A percentile compares a stretch with the other conserved stretches of the same genome.
These are phyloP conservation scores for Capsicum pubescens DNA, from an alignment of 257 asterid genomes.

Conservation along the genomic window DNA sequence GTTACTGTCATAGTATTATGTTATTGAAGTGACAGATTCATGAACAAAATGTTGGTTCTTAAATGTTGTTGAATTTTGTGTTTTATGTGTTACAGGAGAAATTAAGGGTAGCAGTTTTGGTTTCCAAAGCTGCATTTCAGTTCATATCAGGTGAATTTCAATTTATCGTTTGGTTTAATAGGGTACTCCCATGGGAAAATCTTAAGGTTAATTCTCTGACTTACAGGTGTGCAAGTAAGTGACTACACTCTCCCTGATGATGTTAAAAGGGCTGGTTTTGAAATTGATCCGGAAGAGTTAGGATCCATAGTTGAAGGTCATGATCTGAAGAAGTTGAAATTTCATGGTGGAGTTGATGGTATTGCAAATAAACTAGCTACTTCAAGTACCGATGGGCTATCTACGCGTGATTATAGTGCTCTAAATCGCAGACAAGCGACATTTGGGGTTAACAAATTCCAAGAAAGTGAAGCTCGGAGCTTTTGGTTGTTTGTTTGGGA, in stretches of 20 bases:
- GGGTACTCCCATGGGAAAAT: not conserved
- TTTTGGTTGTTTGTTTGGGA: slow-evolving; percentile 84
- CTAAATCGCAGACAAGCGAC: slow-evolving; percentile 56
- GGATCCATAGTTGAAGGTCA: slow-evolving; percentile 79
- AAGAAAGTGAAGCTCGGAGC: slow-evolving; percentile 56
- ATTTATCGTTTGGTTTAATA: not conserved
- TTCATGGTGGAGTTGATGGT: slow-evolving; percentile 76
- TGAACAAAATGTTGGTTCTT: not conserved
- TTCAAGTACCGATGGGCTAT: slow-evolving; percentile 56
- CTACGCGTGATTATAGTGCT: slow-evolving; percentile 45
- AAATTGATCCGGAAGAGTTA: slow-evolving; percentile 76
- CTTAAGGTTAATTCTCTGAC: slow-evolving; percentile 19
- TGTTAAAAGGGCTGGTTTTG: slow-evolving; percentile 72
- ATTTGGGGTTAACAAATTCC: slow-evolving; percentile 73
- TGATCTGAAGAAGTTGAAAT: slow-evolving; percentile 61
- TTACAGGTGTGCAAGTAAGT: slow-evolving; percentile 60
- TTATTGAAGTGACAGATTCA: not conserved
- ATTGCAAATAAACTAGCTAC: slow-evolving; percentile 65
- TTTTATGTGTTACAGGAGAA: slow-evolving; percentile 59
- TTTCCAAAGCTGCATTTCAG: slow-evolving; percentile 83
- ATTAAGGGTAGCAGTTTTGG: slow-evolving; percentile 80
- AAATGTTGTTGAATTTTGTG: slow-evolving; percentile 23
- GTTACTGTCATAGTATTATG: not conserved
- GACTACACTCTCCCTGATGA: slow-evolving; percentile 73
- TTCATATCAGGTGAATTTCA: slow-evolving; percentile 67